Evolutionary conservation across 2,329 filamentous ascomycete genomes (phyloP), one percentile per base, ranked within the genome.

Genomic region (Thielaviopsis populi): DNA sequence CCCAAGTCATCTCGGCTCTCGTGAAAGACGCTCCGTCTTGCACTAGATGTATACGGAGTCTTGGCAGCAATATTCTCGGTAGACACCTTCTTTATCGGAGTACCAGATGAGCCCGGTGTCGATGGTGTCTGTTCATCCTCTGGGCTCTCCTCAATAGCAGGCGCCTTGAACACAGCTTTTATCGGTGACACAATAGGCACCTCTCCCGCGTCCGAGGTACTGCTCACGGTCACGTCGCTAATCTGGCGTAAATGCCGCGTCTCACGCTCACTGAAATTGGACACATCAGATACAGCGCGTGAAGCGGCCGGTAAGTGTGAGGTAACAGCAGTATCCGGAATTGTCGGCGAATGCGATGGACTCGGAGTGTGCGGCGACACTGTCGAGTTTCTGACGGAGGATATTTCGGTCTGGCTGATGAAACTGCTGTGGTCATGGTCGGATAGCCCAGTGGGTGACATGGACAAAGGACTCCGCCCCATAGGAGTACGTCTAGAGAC

Each of bases 221-320:
- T 75, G 64, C 72, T 74, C 27, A 77, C 73, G 1, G 74, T 77
- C 1, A 70, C 70, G 66, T 76, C 74, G 69, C 76, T 78, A 54
- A 75, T 71, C 46, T 77, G 73, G 1, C 77, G 72, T 62, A 77
- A 67, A 64, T 78, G 77, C 11, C 71, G 66, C 13, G 71, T 68
- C 24, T 77, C 74, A 10, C 72, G 70, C 43, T 77, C 75, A 68
- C 74, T 77, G 33, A 78, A 67, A 37, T 72, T 72, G 17, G 75
- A 78, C 17, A 78, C 69, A 61, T 72, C 74, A n/a, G 75, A 77
- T 42, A 71, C 70, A 30, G 73, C 69, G 54, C 69, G 69, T 30
- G 17, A 2, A 11, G 24, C 59, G 10, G 41, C 22, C 5, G 8
- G n/a, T 6, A 13, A 19, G 2, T 48, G 30, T 11, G 22, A 33